Base-by-base conservation (phyloP, 2,329 filamentous ascomycete species). In the Neonectria neomacrospora region DNA sequence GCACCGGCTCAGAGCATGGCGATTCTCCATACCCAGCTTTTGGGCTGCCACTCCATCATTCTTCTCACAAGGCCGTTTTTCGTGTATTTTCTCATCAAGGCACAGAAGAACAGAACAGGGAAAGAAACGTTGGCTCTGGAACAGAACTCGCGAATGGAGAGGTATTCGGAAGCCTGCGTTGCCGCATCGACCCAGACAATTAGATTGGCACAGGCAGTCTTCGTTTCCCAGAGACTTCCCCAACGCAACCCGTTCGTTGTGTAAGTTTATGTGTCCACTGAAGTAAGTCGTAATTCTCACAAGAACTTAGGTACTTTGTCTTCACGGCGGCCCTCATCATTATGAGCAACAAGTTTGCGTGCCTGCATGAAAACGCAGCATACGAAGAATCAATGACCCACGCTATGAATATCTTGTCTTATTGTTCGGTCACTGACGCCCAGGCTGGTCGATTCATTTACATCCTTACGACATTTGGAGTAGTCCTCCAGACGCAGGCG, bases 1-100 rank as follows among this genome's bases (percentile, higher is more conserved):
- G 44, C 60, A 8, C 37, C 39, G 6, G 79, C 80, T 20, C 80
- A 86, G 63, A 83, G 84, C 3, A 83, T 90, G 34, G 84, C 86
- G 4, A 83, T 88, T n/a, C 75, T 91, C 6, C 88, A 91, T 66
- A 79, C 85, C 61, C 88, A 89, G 63, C 77, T 91, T 23, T 78
- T 90, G 37, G 86, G 90, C 61, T 86, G 83, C 58, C 88, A 91
- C 71, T 86, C 87, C 0, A 83, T 90, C 44, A 83, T 91, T 26
- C 79, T 91, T 0, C 80, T 91, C 1, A 89, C 86, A 1, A 81
- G 89, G 28, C 88, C 89, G 0, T 90, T 91, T 72, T 88, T 90
- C 61, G 76, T 90, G 14, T 86, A 84, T 61, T 80, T 88, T 12
- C 79, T 89, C 42, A 86, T 80, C 58, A 77, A 78, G 71, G 71